Percentiles rank a stretch among this genome's conserved stretches.
Conservation (phyloP, 1,139 yeast genomes). For the Candida sojae region DNA sequence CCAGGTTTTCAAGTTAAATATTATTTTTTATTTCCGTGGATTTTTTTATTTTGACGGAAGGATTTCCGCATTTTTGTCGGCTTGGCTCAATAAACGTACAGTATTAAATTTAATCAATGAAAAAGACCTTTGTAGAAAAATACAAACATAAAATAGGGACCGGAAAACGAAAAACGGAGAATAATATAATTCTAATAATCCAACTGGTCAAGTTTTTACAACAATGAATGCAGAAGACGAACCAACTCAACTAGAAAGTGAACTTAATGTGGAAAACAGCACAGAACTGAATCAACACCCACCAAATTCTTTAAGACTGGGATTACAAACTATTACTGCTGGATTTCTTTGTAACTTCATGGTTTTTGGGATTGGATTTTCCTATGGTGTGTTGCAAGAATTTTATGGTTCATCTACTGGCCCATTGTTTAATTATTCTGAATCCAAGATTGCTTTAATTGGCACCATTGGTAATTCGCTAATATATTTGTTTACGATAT, state of each 20-base stretch:
- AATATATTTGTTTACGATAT: constrained; percentile 28
- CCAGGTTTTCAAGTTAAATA: not conserved
- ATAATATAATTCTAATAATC: not conserved
- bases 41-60: not conserved
- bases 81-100: too few species aligned
- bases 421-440: constrained; percentile 23
- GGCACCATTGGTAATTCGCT: constrained; percentile 30
- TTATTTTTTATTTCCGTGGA: not conserved
- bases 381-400: constrained; percentile 39
- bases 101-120: too few species aligned
- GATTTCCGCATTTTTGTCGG: not conserved
- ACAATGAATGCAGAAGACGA: not conserved
- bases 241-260: not conserved
- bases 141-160: too few species aligned
- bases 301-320: constrained; percentile 5
- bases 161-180: not conserved
- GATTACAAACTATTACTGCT: constrained; percentile 18
- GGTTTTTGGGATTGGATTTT: constrained; percentile 35
- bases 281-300: not conserved
- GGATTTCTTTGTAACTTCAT: constrained; percentile 35
- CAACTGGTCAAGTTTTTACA: not conserved
- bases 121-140: too few species aligned
- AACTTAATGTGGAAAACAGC: not conserved
- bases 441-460: constrained; percentile 30
- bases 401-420: constrained; percentile 28